phyloP scores from a whole-genome alignment of 352 stramenopile species.

The Globisporangium abappressorium region DNA sequence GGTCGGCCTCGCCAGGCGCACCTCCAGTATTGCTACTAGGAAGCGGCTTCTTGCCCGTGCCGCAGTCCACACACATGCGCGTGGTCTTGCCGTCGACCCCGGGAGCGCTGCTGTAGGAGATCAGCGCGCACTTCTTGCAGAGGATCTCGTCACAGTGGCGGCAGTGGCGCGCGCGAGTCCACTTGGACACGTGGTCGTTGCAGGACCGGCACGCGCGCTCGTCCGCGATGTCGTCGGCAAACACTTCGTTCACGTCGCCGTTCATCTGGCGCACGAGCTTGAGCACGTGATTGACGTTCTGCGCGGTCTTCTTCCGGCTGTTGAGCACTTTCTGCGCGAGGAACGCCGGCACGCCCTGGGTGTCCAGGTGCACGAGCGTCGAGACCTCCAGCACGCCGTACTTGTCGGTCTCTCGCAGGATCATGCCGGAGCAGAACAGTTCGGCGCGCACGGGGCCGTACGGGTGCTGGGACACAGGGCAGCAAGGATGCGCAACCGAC shows the following conservation, averaged over 20 bases:
- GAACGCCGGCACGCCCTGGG: slow-evolving; percentile 40
- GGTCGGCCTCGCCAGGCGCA: neutral
- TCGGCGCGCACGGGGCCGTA: slow-evolving; percentile 48
- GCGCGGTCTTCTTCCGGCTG: slow-evolving; percentile 41
- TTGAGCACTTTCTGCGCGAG: slow-evolving; percentile 44
- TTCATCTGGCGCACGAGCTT: slow-evolving; percentile 53
- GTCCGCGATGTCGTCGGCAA: slow-evolving; percentile 14
- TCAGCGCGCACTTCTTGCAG: slow-evolving; percentile 57
- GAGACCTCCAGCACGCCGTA: slow-evolving; percentile 54
- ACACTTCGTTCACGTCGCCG: slow-evolving; percentile 13
- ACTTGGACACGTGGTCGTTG: slow-evolving; percentile 55
- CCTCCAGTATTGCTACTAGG: neutral
- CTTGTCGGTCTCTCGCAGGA: slow-evolving; percentile 57
- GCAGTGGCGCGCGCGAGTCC: slow-evolving; percentile 55
- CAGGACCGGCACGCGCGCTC: slow-evolving; percentile 50
- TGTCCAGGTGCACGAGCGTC: slow-evolving; percentile 55
- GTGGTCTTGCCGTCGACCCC: slow-evolving; percentile 43
- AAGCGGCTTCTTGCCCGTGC: slow-evolving; percentile 17
- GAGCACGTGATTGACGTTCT: slow-evolving; percentile 60
- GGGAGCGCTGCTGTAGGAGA: slow-evolving; percentile 39
- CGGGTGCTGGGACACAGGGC: slow-evolving; percentile 54
- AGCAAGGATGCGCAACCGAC: slow-evolving; percentile 61
- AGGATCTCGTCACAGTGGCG: slow-evolving; percentile 60
- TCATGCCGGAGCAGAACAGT: slow-evolving; percentile 53
- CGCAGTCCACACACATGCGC: slow-evolving; percentile 56